Percentiles rank a stretch among this genome's conserved stretches.
phyloP scores from a whole-genome alignment of 2,329 filamentous ascomycete genomes.

The Elsinoe batatas region DNA sequence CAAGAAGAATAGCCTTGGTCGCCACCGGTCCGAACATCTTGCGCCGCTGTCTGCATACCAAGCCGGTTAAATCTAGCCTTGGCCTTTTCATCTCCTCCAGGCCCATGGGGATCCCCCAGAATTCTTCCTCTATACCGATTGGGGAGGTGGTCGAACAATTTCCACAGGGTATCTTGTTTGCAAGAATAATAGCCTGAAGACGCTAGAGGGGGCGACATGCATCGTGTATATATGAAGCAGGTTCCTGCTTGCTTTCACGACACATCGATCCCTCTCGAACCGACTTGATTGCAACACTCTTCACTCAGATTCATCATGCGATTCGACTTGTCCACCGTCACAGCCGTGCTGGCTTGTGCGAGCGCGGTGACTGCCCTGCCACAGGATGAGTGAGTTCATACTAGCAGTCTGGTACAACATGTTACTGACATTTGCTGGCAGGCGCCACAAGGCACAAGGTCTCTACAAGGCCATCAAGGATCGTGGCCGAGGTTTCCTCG shows the following conservation, averaged over 20 bases:
- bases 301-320: background rate
- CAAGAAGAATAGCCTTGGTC: too few relatives aligned
- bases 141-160: background rate
- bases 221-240: background rate
- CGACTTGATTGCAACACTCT: background rate
- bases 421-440: background rate
- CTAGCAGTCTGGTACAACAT: background rate
- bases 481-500: constrained; percentile 26
- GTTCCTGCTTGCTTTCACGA: too few relatives aligned
- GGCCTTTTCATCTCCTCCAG: background rate
- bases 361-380: background rate
- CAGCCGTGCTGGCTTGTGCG: background rate
- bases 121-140: background rate
- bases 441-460: background rate
- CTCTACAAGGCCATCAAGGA: constrained; percentile 5
- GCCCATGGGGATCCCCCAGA: background rate
- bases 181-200: background rate
- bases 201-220: background rate
- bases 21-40: too few relatives aligned
- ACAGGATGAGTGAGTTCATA: background rate
- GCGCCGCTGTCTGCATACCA: background rate
- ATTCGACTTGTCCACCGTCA: background rate
- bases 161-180: background rate
- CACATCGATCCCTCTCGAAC: background rate
- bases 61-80: constrained; percentile 6